phyloP scores from a whole-genome alignment of 2,329 filamentous ascomycete genomes.

The Fusarium hostae region DNA sequence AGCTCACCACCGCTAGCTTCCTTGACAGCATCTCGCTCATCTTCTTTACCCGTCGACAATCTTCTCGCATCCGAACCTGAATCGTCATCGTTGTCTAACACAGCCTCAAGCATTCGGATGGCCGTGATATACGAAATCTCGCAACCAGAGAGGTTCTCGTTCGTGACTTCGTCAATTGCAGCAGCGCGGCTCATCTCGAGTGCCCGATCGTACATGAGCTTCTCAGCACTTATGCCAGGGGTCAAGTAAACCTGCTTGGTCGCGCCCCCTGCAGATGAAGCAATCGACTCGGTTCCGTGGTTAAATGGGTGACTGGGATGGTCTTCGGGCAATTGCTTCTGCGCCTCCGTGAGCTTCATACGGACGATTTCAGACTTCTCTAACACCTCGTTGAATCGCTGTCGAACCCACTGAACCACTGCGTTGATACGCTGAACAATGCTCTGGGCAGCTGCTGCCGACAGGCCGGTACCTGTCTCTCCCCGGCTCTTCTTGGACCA shows the following conservation, averaged over 20 bases:
- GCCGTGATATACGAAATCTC: constrained; percentile 94
- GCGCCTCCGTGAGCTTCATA: constrained; percentile 85
- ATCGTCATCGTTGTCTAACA: constrained; percentile 84
- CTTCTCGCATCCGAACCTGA: constrained; percentile 42
- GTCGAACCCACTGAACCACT: constrained; percentile 94
- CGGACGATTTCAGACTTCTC: constrained; percentile 97
- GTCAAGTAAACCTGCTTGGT: constrained; percentile 85
- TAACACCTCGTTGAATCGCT: constrained; percentile 94
- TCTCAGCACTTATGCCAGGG: constrained; percentile 91
- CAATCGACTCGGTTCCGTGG: constrained; percentile 68
- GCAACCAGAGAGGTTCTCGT: constrained; percentile 86
- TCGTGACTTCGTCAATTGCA: constrained; percentile 94
- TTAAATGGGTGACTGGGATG: constrained; percentile 90
- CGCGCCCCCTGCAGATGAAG: constrained; percentile 69
- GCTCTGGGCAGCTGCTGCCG: constrained; percentile 57
- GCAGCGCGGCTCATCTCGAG: constrained; percentile 96
- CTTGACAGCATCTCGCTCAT: constrained; percentile 52
- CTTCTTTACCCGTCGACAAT: constrained; percentile 53
- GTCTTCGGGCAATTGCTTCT: constrained; percentile 82
- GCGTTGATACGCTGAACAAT: constrained; percentile 82
- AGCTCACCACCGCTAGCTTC: constrained; percentile 58
- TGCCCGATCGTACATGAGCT: constrained; percentile 97
- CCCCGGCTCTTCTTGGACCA: constrained; percentile 83
- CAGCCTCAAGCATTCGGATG: constrained; percentile 93
- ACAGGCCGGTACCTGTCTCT: constrained; percentile 60